These are phyloP conservation scores for Paraphaeosphaeria sporulosa DNA, from an alignment of 2,329 filamentous ascomycete species.

Conservation along the genomic window DNA sequence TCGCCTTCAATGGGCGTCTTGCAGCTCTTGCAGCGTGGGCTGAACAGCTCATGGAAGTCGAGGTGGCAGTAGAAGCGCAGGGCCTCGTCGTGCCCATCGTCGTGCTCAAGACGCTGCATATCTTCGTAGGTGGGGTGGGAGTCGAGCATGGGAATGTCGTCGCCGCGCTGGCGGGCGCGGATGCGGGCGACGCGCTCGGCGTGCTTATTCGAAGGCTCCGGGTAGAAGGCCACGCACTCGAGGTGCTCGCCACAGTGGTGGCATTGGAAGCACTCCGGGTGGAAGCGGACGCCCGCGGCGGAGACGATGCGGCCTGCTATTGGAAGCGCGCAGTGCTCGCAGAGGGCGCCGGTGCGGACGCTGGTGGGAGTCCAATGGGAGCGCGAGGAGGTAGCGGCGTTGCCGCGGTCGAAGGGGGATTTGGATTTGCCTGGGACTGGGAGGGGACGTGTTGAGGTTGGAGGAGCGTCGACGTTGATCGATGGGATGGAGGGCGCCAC, in stretches of 20 bases:
- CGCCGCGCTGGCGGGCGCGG: conserved; percentile 62
- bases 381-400: conserved; percentile 47
- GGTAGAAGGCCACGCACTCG: conserved; percentile 95
- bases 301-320: conserved; percentile 93
- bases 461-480: conserved; percentile 36
- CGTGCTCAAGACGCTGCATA: conserved; percentile 61
- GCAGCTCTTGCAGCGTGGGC: conserved; percentile 93
- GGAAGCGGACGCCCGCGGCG: conserved; percentile 82
- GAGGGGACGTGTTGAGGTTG: conserved; percentile 54
- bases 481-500: conserved; percentile 34
- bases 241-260: conserved; percentile 85
- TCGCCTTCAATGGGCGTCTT: conserved; percentile 96
- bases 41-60: conserved; percentile 97
- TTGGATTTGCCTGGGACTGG: conserved; percentile 56
- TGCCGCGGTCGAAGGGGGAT: conserved; percentile 49
- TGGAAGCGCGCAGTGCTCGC: conserved; percentile 81
- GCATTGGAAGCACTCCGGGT: conserved; percentile 92
- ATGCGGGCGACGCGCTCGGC: conserved; percentile 78
- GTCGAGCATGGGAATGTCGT: conserved; percentile 55
- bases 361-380: conserved; percentile 56
- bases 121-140: conserved; percentile 63
- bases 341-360: conserved; percentile 71
- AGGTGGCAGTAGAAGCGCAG: conserved; percentile 95
- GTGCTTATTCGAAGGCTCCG: conserved; percentile 80
- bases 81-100: conserved; percentile 69